Evolutionary conservation across 495 filamentous ascomycete species (phyloP), one percentile per base, ranked within the genome.

Genomic region (Evernia prunastri): DNA sequence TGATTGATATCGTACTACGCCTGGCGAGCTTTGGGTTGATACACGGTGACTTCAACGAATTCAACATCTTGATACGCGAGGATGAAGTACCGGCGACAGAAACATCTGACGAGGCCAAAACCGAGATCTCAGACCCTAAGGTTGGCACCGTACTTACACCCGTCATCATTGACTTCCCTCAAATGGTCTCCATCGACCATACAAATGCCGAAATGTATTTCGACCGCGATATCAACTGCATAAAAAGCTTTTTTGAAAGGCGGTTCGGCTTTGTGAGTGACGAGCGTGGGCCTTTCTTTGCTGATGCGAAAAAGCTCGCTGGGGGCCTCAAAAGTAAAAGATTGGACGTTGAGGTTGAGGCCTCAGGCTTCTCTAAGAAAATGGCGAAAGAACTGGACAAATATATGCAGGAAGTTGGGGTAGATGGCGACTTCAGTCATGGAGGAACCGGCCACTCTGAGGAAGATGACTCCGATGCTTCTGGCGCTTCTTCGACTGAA

Each of bases 1-100:
- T 99, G 60, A 95, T 99, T 73, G 82, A 86, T 60, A 84, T 96
- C 65, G 90, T 97, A 64, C 72, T 99, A 51, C 80, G 84, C 58
- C 81, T 99, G 31, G 94, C 94, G n/a, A 80, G 82, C 36, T 86
- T 88, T 69, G 95, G 94, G 11, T 77, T 99, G 62, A 97, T 99
- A 60, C 94, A 99, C 73, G 95, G 94, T 67, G 94, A 99, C 73
- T 97, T 96, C 78, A 99, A 99, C 78, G 95, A 97, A 77, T 99
- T 99, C 80, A 99, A 99, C 71, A 90, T 99, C 63, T 80, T 99
- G 25, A 86, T 97, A 74, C 86, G 91, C 67, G 92, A 96, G 69
- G 81, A 84, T 39, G 73, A 75, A 40, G 69, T 77, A 27, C 71
- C 77, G 13, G 18, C 23, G 35, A 37, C 7, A 0, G 39, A 47